phyloP scores from a whole-genome alignment of 1,284 basidiomycete genomes.

The Leccinum huronense region DNA sequence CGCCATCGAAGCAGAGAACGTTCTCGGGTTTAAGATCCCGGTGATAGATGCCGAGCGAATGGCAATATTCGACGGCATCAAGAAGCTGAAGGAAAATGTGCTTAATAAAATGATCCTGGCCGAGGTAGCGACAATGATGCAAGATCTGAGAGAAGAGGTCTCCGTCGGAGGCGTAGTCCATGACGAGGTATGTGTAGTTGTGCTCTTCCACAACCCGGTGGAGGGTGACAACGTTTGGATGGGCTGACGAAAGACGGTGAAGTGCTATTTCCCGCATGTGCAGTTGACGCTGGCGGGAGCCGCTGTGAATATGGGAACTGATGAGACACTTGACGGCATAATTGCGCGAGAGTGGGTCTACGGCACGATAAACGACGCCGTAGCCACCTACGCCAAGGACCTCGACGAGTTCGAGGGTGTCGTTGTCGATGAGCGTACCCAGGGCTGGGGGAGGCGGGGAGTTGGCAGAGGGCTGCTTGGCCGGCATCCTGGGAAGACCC shows the following conservation, averaged over 20 bases:
- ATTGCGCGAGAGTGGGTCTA: slow-evolving; percentile 57
- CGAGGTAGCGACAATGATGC: slow-evolving; percentile 69
- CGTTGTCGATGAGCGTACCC: slow-evolving; percentile 79
- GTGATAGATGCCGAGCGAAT: slow-evolving; percentile 90
- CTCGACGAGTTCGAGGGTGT: slow-evolving; percentile 82
- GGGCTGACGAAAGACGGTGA: slow-evolving; percentile 81
- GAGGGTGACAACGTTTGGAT: slow-evolving; percentile 87
- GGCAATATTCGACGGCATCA: slow-evolving; percentile 89
- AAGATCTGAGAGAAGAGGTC: slow-evolving; percentile 91
- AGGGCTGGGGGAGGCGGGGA: slow-evolving; percentile 62
- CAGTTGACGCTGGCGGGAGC: slow-evolving; percentile 64
- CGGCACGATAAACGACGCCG: slow-evolving; percentile 92
- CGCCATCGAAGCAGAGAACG: slow-evolving; percentile 83
- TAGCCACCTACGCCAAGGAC: slow-evolving; percentile 94
- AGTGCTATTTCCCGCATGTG: slow-evolving; percentile 83
- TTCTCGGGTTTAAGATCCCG: slow-evolving; percentile 99
- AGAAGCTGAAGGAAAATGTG: slow-evolving; percentile 90
- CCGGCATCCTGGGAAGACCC: slow-evolving; percentile 29
- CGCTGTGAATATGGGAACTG: slow-evolving; percentile 50
- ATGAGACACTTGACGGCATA: slow-evolving; percentile 93
- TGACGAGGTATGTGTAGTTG: slow-evolving; percentile 67
- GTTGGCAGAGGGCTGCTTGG: slow-evolving; percentile 50
- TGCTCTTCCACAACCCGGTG: slow-evolving; percentile 84
- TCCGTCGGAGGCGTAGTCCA: slow-evolving; percentile 82
- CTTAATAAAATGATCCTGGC: slow-evolving; percentile 80